A percentile compares a stretch with the other conserved stretches of the same genome.
Evolutionary conservation across 768 basidiomycete genomes (phyloP).

Genomic region (Suillus subalutaceus): DNA sequence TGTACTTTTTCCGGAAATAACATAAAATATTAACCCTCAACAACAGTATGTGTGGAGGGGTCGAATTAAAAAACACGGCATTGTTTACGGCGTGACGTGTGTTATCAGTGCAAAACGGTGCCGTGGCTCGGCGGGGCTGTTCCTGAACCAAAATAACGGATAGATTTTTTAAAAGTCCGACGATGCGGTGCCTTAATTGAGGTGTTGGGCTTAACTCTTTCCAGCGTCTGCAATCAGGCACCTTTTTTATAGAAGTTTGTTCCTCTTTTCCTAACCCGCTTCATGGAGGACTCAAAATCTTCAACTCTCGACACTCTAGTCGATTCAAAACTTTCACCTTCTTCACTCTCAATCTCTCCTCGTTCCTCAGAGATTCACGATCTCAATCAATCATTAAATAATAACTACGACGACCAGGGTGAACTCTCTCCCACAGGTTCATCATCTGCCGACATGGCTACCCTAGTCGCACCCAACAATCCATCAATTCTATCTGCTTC

Average conservation of each 20-base stretch:
- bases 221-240: constrained; percentile 37
- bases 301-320: constrained; percentile 26
- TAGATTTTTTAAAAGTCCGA: constrained; percentile 32
- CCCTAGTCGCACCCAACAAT: constrained; percentile 34
- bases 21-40: not conserved
- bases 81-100: constrained; percentile 23
- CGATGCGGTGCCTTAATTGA: constrained; percentile 40
- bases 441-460: constrained; percentile 30
- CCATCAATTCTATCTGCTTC: constrained; percentile 24
- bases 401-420: constrained; percentile 1
- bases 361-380: constrained; percentile 14
- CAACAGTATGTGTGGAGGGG: not conserved
- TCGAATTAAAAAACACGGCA: not conserved
- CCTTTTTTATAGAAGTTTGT: constrained; percentile 35
- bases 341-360: constrained; percentile 14
- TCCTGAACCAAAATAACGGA: constrained; percentile 32
- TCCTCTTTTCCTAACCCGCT: constrained; percentile 35
- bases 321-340: constrained; percentile 16
- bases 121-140: constrained; percentile 39
- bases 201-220: constrained; percentile 28
- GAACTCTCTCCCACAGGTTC: constrained; percentile 16
- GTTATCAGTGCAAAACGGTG: constrained; percentile 31
- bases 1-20: constrained; percentile 6
- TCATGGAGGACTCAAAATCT: constrained; percentile 40
- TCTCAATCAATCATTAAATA: constrained; percentile 11